Evolutionary conservation across 1,284 basidiomycete species (phyloP), one percentile per base, ranked within the genome.

Genomic region (Cutaneotrichosporon cutaneum): DNA sequence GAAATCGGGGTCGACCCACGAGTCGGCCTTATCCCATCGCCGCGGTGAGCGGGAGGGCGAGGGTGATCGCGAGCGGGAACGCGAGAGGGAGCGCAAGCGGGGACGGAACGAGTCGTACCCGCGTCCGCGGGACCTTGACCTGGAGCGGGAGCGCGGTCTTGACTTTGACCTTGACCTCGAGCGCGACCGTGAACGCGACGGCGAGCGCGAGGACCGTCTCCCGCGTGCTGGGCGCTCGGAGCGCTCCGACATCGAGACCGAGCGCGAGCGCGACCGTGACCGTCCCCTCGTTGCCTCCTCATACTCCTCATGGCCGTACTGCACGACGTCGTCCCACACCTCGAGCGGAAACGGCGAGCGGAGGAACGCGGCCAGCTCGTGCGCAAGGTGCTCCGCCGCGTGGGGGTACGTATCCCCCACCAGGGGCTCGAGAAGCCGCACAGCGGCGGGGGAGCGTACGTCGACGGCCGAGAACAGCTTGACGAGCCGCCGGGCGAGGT

Each of bases 321-420:
- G 90, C 14, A 86, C 89, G n/a, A 86, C 83, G 14, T 82, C 83
- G 73, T 95, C 92, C 73, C 92, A 95, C 21, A 85, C 82, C 53
- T 86, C 84, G 26, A 94, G 82, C 75, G 90, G 89, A 76, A 86
- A 93, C 3, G 92, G 92, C 10, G 90, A 92, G 55, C 92, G 85
- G 27, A 94, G 81, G 75, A 89, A 94, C 42, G 84, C 86, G 75
- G 92, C 93, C 22, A 94, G 83, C 79, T 94, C 92, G 79, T 94
- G 92, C 9, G 88, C 88, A 78, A 94, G 92, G 77, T 94, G 92
- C 72, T 94, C 91, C 11, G 92, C 88, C 67, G 89, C 88, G 36
- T 82, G 78, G 61, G 85, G 84, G 59, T 85, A 82, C 13, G 77
- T 74, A 67, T 94, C 92, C 51, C 58, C 61, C 39, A 94, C 82